phyloP scores from a whole-genome alignment of 768 basidiomycete species.

The Trichaptum fuscoviolaceum region DNA sequence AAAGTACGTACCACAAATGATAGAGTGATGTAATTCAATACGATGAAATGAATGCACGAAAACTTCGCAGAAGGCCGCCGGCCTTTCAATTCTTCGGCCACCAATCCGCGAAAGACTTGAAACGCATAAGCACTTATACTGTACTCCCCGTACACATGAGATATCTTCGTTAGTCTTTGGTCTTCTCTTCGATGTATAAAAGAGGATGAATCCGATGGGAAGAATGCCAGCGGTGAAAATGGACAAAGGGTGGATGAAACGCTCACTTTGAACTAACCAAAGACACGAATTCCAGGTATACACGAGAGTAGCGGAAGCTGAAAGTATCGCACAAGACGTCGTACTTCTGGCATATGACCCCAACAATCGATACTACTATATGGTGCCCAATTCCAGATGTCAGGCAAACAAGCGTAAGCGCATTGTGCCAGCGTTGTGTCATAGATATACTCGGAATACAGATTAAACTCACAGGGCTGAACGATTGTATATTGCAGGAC shows the following conservation, averaged over 20 bases:
- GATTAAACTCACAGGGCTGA: constrained; percentile 52
- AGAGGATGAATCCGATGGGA: neutral
- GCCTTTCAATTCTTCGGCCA: constrained; percentile 69
- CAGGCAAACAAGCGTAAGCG: neutral
- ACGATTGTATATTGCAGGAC: constrained; percentile 87
- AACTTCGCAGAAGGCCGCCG: constrained; percentile 81
- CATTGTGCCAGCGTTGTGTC: too few relatives aligned
- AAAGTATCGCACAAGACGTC: constrained; percentile 67
- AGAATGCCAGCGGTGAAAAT: neutral
- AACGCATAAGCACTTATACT: constrained; percentile 85
- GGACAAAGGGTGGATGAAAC: neutral
- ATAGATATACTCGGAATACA: too few relatives aligned
- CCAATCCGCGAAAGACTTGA: constrained; percentile 76
- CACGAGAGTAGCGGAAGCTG: constrained; percentile 54
- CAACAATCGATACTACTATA: constrained; percentile 59
- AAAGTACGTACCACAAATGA: constrained; percentile 55
- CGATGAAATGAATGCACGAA: constrained; percentile 78
- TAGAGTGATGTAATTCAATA: constrained; percentile 89
- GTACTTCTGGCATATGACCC: constrained; percentile 69
- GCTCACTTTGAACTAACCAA: constrained; percentile 76
- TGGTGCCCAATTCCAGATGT: neutral
- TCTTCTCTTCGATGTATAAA: too few relatives aligned
- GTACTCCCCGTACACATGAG: neutral
- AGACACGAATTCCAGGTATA: constrained; percentile 68
- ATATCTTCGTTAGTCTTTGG: too few relatives aligned